A percentile compares a stretch with the other conserved stretches of the same genome.
Evolutionary conservation across 2,329 filamentous ascomycete genomes (phyloP).

Genomic region (Cryphonectria carpinicola): DNA sequence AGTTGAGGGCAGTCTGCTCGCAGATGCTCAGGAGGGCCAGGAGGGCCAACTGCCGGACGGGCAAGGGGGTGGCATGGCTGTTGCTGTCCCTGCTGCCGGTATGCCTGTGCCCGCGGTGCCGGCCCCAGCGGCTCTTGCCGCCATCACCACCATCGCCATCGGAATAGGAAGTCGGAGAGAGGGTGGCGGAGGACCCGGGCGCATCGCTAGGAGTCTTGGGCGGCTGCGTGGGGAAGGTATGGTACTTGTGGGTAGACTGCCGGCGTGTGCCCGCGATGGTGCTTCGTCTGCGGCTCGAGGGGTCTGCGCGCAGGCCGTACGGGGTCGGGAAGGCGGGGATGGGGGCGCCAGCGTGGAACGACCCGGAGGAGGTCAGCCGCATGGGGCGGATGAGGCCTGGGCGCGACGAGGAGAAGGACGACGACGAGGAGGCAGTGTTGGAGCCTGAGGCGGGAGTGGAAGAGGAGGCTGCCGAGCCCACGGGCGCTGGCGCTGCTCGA

Average conservation of each 20-base stretch:
- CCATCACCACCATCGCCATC: conserved; percentile 11
- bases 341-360: conserved; percentile 57
- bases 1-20: conserved; percentile 96
- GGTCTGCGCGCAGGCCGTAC: conserved; percentile 31
- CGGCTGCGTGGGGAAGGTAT: conserved; percentile 78
- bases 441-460: conserved; percentile 8
- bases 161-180: conserved; percentile 34
- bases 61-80: conserved; percentile 71
- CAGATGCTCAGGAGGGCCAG: conserved; percentile 87
- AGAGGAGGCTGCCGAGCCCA: conserved; percentile 11
- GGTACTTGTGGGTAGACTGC: conserved; percentile 64
- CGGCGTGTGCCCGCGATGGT: conserved; percentile 39
- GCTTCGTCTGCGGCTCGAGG: conserved; percentile 19
- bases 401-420: conserved; percentile 13
- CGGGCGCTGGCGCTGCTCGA: conserved; percentile 16
- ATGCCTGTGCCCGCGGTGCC: conserved; percentile 29
- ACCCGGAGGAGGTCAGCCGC: conserved; percentile 45
- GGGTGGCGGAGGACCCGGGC: conserved; percentile 37
- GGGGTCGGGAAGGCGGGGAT: conserved; percentile 43
- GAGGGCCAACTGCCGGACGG: conserved; percentile 79
- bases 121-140: neutral
- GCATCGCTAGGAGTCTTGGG: conserved; percentile 67
- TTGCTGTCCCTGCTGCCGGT: conserved; percentile 34
- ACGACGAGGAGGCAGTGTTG: neutral
- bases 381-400: conserved; percentile 21